Base-by-base conservation (phyloP, 768 basidiomycete genomes). In the Fistulinella prunicolor region DNA sequence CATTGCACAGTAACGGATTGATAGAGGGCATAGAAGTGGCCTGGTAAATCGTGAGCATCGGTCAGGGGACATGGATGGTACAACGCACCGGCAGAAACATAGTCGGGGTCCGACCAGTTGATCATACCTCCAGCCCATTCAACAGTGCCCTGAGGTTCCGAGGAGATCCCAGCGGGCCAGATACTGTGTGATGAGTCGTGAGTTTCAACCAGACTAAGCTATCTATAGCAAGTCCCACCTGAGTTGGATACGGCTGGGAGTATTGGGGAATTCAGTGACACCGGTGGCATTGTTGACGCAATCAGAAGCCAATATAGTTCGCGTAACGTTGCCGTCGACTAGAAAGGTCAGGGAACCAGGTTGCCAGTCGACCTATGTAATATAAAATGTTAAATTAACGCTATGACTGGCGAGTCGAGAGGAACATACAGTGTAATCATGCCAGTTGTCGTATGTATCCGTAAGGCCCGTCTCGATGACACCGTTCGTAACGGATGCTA, bases 71-170 rank as follows among this genome's bases (percentile, higher is more conserved):
- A 14, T 1, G 17, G 5, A 21, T 0, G 4, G 48, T 28, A 6
- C 4, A 12, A 62, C 67, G 43, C 65, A 73, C 81, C 85, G 17
- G 86, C 82, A 13, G 84, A 63, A 42, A 67, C 48, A 65, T 90
- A 93, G 65, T 93, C 90, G 26, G 86, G 80, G 63, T 92, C 81
- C 17, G 72, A 58, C 85, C 86, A 94, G 71, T 90, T 71, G 68
- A 91, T 89, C 80, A 88, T 75, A 68, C 82, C 90, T 52, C 87
- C 88, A 14, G 82, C 76, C 90, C 91, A 94, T 46, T 78, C 57
- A 28, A 94, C 68, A 8, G 86, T 91, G 21, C 91, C 91, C 41
- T 71, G 67, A 8, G 88, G 72, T 28, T 73, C 75, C 9, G 73
- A 60, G 32, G 72, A 47, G 59, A 88, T 83, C 26, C 90, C 91